Evolutionary conservation across 1,139 yeast genomes (phyloP).

Genomic region (Hansenula sp.): DNA sequence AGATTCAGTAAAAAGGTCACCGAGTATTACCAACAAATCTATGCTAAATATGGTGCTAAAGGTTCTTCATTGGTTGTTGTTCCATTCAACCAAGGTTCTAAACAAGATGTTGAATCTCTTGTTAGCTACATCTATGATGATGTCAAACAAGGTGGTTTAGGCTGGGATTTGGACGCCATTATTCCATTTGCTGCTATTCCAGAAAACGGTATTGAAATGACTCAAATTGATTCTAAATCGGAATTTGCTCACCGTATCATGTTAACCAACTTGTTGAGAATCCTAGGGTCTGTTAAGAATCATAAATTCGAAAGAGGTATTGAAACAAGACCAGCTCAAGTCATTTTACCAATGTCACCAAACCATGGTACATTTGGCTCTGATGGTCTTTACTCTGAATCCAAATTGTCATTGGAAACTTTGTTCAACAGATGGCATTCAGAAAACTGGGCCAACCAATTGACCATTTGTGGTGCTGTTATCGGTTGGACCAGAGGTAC

Average conservation of each 20-base stretch:
- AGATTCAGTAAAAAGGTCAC: conserved; percentile 93
- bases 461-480: conserved; percentile 96
- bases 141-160: conserved; percentile 82
- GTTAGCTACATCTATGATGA: conserved; percentile 83
- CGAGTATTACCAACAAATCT: conserved; percentile 91
- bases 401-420: conserved; percentile 91
- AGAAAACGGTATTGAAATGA: conserved; percentile 95
- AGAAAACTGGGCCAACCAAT: conserved; percentile 92
- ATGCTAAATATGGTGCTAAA: conserved; percentile 86
- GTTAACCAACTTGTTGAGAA: conserved; percentile 92
- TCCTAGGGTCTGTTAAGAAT: conserved; percentile 84
- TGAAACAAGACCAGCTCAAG: conserved; percentile 98
- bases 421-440: conserved; percentile 98
- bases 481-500: conserved; percentile 99
- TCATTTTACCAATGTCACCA: conserved; percentile 92
- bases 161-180: conserved; percentile 95
- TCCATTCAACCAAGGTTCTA: conserved; percentile 97
- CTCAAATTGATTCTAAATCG: conserved; percentile 87
- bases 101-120: conserved; percentile 86
- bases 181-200: conserved; percentile 99
- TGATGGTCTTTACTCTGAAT: conserved; percentile 97
- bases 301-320: conserved; percentile 70
- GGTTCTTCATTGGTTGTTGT: conserved; percentile 93
- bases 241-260: conserved; percentile 98
- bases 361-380: conserved; percentile 98